Conservation (phyloP, 257 asterid genomes). For the Solanum bulbocastanum region DNA sequence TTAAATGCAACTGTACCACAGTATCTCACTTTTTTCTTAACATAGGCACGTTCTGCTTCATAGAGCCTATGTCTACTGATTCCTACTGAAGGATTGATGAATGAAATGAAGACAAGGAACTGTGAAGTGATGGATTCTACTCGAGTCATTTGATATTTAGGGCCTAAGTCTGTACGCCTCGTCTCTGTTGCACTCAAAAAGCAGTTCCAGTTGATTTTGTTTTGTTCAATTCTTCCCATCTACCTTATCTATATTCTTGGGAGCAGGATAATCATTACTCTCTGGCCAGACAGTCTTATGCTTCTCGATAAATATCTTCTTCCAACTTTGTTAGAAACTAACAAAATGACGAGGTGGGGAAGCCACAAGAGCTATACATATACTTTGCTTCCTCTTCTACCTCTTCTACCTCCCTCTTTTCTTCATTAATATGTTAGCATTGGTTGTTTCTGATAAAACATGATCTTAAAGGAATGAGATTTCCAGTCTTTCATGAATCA, state of each 20-base stretch:
- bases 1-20: not conserved
- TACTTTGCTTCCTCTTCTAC: not conserved
- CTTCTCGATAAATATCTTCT: not conserved
- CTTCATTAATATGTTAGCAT: not conserved
- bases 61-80: not conserved
- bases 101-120: not conserved
- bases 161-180: not conserved
- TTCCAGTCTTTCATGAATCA: not conserved
- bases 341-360: not conserved
- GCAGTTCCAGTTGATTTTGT: not conserved
- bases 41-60: not conserved
- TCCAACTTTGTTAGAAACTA: not conserved
- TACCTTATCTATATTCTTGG: not conserved
- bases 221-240: not conserved
- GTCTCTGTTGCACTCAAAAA: not conserved
- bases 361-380: not conserved
- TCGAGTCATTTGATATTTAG: not conserved
- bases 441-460: not conserved
- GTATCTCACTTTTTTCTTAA: not conserved
- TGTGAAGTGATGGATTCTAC: not conserved
- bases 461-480: not conserved
- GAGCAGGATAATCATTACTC: not conserved
- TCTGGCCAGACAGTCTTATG: not conserved
- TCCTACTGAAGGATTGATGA: not conserved
- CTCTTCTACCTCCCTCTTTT: not conserved